phyloP scores from a whole-genome alignment of 1,139 yeast species.

The Tardiomyces depauwii region DNA sequence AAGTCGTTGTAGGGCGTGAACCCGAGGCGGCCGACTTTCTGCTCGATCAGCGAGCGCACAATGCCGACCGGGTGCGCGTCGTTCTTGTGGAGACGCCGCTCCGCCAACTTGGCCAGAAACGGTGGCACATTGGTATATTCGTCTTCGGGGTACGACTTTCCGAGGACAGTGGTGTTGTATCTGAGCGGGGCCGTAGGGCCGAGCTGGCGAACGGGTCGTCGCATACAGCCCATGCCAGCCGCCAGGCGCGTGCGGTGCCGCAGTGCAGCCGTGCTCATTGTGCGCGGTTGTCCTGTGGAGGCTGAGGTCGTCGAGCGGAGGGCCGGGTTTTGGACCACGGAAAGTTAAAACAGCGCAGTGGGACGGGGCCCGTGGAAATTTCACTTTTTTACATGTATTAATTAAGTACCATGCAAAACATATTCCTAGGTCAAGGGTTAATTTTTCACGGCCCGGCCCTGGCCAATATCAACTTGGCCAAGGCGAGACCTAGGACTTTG shows the following conservation, averaged over 20 bases:
- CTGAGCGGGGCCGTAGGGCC: background rate
- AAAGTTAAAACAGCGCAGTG: no score
- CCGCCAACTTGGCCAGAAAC: constrained; percentile 55
- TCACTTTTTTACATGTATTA: no score
- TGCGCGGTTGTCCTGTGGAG: no score
- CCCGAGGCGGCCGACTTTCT: constrained; percentile 52
- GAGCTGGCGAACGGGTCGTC: background rate
- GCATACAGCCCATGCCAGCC: background rate
- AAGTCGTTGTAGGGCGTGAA: constrained; percentile 75
- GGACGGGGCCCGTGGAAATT: no score
- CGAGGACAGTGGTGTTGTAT: constrained; percentile 29
- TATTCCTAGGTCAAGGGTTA: no score
- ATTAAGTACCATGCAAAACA: no score
- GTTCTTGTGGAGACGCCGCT: constrained; percentile 62
- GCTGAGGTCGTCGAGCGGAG: no score
- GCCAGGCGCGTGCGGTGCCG: background rate
- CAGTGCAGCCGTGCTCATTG: no score
- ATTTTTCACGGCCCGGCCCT: no score
- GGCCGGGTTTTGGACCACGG: no score
- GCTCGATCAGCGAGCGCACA: constrained; percentile 61
- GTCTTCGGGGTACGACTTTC: constrained; percentile 48
- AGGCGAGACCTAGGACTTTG: no score
- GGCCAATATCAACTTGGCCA: no score
- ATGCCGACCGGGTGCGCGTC: constrained; percentile 85
- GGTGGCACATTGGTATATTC: constrained; percentile 83